Percentiles rank a stretch among this genome's conserved stretches.
These are phyloP conservation scores for Clitopilus hobsonii DNA, from an alignment of 768 basidiomycete genomes.

Conservation along the genomic window DNA sequence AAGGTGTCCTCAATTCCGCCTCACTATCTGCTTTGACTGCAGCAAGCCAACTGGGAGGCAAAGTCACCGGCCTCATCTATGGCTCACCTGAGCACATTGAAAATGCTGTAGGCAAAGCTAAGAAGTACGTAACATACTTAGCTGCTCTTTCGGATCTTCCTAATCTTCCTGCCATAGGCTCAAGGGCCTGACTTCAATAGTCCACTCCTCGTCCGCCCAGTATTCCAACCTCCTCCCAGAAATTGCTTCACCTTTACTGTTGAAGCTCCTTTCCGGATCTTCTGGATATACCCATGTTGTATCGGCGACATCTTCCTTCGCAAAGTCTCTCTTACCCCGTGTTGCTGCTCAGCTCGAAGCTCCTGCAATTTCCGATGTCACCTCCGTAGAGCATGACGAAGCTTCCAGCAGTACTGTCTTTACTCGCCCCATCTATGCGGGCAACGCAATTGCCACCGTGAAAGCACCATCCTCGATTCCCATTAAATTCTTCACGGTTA, in stretches of 20 bases:
- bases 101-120: constrained; percentile 64
- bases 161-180: constrained; percentile 38
- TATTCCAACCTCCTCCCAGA: constrained; percentile 74
- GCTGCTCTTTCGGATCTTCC: constrained; percentile 1
- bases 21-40: constrained; percentile 91
- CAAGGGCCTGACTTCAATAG: constrained; percentile 59
- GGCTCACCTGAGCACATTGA: constrained; percentile 67
- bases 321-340: constrained; percentile 91
- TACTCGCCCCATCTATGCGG: constrained; percentile 94
- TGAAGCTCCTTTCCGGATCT: constrained; percentile 61
- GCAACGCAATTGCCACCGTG: constrained; percentile 94
- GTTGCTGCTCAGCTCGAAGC: constrained; percentile 86
- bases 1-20: constrained; percentile 76
- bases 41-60: constrained; percentile 78
- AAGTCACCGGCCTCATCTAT: constrained; percentile 75
- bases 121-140: constrained; percentile 51
- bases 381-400: constrained; percentile 69
- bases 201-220: constrained; percentile 67
- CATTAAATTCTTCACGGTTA: constrained; percentile 93
- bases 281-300: constrained; percentile 85
- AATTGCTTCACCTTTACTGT: constrained; percentile 76
- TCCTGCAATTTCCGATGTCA: constrained; percentile 89
- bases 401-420: constrained; percentile 77
- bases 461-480: constrained; percentile 71
- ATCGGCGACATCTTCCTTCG: constrained; percentile 86